Percentiles rank a stretch among this genome's conserved stretches.
These are phyloP conservation scores for Rhododendron williamsianum DNA, from an alignment of 148 eudicot genomes.

Conservation along the genomic window DNA sequence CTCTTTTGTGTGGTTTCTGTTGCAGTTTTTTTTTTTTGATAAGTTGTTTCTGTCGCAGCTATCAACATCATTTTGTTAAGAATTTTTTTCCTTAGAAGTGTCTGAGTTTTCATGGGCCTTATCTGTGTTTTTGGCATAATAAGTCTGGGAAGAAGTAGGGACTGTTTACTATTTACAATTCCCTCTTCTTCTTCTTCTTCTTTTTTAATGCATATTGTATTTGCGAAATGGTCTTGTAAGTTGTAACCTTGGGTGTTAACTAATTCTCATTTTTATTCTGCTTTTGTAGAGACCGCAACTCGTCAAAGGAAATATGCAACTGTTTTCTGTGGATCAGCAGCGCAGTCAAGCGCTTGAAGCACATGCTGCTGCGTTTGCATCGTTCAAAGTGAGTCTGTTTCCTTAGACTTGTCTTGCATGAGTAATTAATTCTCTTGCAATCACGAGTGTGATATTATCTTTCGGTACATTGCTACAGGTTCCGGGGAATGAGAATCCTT, in stretches of 20 bases:
- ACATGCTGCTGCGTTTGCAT: slow-evolving; percentile 95
- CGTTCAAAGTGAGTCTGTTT: slow-evolving; percentile 48
- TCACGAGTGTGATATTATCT: neutral
- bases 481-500: slow-evolving; percentile 86
- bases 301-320: slow-evolving; percentile 96
- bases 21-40: neutral
- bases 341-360: slow-evolving; percentile 99
- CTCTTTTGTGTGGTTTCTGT: neutral
- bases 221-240: neutral
- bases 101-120: neutral
- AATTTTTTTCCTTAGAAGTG: neutral
- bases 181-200: neutral
- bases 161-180: neutral
- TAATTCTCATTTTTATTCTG: neutral
- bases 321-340: slow-evolving; percentile 93
- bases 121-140: neutral
- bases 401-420: slow-evolving; percentile 5
- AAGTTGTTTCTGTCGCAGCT: neutral
- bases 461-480: slow-evolving; percentile 34
- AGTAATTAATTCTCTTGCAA: neutral
- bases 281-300: slow-evolving; percentile 74
- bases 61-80: neutral
- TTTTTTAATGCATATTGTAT: neutral
- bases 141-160: neutral
- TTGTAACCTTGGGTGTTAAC: neutral